Evolutionary conservation across 2,329 filamentous ascomycete genomes (phyloP).

Genomic region (Apiospora phragmitis): DNA sequence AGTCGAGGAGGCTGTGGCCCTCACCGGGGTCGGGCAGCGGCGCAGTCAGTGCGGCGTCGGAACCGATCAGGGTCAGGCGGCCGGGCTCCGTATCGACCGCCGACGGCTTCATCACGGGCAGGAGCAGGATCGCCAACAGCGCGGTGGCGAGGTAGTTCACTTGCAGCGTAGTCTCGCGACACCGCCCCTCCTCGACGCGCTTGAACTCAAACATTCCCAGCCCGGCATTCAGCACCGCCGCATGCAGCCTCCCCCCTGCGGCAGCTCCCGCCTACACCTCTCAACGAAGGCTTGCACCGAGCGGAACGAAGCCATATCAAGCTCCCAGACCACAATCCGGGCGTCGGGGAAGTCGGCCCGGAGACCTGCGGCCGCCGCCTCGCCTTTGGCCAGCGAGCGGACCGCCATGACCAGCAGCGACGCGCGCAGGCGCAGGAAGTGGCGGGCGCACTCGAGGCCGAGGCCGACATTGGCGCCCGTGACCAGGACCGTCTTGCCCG

Average conservation of each 20-base stretch:
- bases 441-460: conserved; percentile 37
- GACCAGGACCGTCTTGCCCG: conserved; percentile 36
- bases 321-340: conserved; percentile 39
- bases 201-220: conserved; percentile 24
- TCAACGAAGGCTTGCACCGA: conserved; percentile 39
- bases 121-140: conserved; percentile 44
- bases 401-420: conserved; percentile 36
- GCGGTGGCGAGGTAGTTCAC: conserved; percentile 53
- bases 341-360: conserved; percentile 22
- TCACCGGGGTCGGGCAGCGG: not conserved
- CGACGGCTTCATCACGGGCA: conserved; percentile 37
- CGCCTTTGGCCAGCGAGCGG: conserved; percentile 29
- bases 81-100: not conserved
- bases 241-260: conserved; percentile 32
- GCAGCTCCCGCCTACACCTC: conserved; percentile 28
- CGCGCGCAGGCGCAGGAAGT: conserved; percentile 33
- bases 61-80: conserved; percentile 24
- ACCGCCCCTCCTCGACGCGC: conserved; percentile 20
- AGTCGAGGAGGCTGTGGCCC: conserved; percentile 15
- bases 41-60: conserved; percentile 19
- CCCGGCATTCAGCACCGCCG: conserved; percentile 37
- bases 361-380: conserved; percentile 17
- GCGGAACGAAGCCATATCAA: conserved; percentile 41
- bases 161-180: conserved; percentile 44
- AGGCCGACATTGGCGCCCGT: conserved; percentile 30